Percentiles rank a stretch among this genome's conserved stretches.
Evolutionary conservation across 139 green algal genomes (phyloP).

Genomic region (Chlorella sp.): DNA sequence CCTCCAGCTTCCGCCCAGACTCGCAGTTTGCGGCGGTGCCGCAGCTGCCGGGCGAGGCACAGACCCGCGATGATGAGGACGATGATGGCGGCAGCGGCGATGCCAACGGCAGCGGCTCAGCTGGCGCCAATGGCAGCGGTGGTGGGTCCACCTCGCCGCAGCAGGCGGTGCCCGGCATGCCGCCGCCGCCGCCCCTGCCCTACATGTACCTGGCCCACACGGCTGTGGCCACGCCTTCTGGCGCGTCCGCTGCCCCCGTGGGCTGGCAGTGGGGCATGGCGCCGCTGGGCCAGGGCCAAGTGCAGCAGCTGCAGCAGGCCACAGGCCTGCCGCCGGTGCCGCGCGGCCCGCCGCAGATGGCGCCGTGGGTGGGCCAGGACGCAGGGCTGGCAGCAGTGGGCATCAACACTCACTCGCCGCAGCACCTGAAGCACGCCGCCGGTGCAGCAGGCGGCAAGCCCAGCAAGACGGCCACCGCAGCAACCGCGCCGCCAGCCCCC

Average conservation of each 20-base stretch:
- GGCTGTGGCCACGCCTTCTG: not conserved
- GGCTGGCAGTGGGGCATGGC: slow-evolving; percentile 5
- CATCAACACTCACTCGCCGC: too few species aligned
- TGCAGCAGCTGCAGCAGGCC: too few species aligned
- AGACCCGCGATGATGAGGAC: slow-evolving; percentile 2
- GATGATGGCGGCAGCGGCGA: slow-evolving; percentile 32
- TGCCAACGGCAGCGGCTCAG: slow-evolving; percentile 32
- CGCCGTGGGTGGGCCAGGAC: slow-evolving; percentile 23
- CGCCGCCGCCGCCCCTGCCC: slow-evolving; percentile 1
- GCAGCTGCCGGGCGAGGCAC: slow-evolving; percentile 26
- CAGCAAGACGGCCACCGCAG: too few species aligned
- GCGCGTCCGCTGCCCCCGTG: slow-evolving; percentile 2
- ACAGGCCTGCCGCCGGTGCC: too few species aligned
- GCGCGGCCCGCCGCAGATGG: too few species aligned
- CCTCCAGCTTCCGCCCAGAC: slow-evolving; percentile 34
- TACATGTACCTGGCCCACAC: slow-evolving; percentile 30
- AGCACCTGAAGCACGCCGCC: too few species aligned
- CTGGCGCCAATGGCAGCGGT: slow-evolving; percentile 32
- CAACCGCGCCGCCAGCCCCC: too few species aligned
- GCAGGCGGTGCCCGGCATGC: not conserved
- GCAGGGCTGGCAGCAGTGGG: too few species aligned
- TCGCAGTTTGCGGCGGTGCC: slow-evolving; percentile 50
- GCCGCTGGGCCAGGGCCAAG: not conserved
- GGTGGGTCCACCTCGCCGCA: not conserved
- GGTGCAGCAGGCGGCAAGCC: too few species aligned